A percentile compares a stretch with the other conserved stretches of the same genome.
Conservation (phyloP, 495 filamentous ascomycete genomes). For the Haplographium delicatum region DNA sequence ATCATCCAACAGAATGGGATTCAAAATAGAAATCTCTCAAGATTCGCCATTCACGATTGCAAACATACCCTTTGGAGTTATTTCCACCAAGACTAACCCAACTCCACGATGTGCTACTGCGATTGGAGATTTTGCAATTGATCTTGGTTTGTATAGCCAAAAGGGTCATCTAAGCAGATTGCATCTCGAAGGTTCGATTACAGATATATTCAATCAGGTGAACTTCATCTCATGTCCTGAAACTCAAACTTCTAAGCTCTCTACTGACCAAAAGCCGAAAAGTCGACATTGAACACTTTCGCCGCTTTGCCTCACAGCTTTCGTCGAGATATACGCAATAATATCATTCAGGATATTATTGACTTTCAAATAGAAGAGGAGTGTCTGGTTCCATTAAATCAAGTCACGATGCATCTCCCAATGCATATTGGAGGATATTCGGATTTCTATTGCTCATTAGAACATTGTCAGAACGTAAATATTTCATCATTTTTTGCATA, state of each 20-base stretch:
- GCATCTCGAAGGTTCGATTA: neutral
- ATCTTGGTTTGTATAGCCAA: constrained; percentile 40
- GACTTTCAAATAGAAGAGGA: constrained; percentile 10
- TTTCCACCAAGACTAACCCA: constrained; percentile 49
- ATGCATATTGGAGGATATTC: constrained; percentile 87
- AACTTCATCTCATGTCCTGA: neutral
- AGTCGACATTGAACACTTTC: constrained; percentile 67
- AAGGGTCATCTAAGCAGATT: neutral
- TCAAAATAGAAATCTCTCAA: neutral
- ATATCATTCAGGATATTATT: neutral
- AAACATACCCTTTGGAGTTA: constrained; percentile 92
- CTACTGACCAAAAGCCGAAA: neutral
- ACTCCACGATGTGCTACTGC: constrained; percentile 64
- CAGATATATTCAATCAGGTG: neutral
- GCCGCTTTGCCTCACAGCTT: constrained; percentile 65
- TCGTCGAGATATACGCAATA: constrained; percentile 42
- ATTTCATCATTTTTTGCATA: constrained; percentile 6
- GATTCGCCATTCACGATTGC: constrained; percentile 69
- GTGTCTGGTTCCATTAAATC: constrained; percentile 47
- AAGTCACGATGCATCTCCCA: constrained; percentile 67
- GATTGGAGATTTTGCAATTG: constrained; percentile 68
- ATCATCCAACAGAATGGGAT: neutral
- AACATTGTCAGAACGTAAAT: constrained; percentile 72
- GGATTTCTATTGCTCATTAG: constrained; percentile 83
- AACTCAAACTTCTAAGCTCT: too few species aligned